These are phyloP conservation scores for Ganoderma meredithae DNA, from an alignment of 1,284 basidiomycete species.

Conservation along the genomic window DNA sequence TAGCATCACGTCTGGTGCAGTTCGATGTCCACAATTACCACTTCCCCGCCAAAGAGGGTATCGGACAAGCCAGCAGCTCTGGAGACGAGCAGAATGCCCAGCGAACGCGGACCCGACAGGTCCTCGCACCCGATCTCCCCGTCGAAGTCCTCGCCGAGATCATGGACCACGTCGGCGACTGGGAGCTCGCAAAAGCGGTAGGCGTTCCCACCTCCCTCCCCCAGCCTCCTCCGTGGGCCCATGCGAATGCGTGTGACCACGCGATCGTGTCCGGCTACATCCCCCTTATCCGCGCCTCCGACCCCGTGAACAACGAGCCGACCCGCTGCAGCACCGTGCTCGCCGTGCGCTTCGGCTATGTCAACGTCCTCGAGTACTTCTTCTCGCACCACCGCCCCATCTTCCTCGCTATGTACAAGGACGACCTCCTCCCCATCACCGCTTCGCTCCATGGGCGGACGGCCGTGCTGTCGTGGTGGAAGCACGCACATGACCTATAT, in stretches of 20 bases:
- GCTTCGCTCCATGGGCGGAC: constrained; percentile 78
- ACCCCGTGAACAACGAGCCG: constrained; percentile 61
- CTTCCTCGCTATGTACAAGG: constrained; percentile 67
- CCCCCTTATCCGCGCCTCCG: constrained; percentile 61
- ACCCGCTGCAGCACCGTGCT: constrained; percentile 72
- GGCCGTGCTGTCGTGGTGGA: constrained; percentile 83
- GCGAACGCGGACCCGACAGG: constrained; percentile 38
- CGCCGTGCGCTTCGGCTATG: constrained; percentile 76
- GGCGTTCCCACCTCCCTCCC: constrained; percentile 73
- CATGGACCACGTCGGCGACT: constrained; percentile 78
- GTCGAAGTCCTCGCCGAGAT: constrained; percentile 80
- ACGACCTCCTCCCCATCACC: constrained; percentile 73
- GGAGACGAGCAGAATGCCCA: constrained; percentile 21
- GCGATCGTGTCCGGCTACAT: constrained; percentile 72
- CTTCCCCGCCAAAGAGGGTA: constrained; percentile 49
- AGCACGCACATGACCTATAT: constrained; percentile 64
- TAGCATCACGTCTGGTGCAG: constrained; percentile 71
- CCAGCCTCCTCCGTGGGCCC: constrained; percentile 72
- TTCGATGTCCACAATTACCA: constrained; percentile 77
- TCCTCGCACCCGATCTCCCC: constrained; percentile 64
- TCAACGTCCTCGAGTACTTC: constrained; percentile 76
- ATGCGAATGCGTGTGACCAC: constrained; percentile 70
- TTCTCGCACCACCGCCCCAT: constrained; percentile 66
- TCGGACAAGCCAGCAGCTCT: constrained; percentile 30
- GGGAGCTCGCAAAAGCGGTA: constrained; percentile 81